These are phyloP conservation scores for Blastobotrys muscicola DNA, from an alignment of 805 yeast species.

Conservation along the genomic window DNA sequence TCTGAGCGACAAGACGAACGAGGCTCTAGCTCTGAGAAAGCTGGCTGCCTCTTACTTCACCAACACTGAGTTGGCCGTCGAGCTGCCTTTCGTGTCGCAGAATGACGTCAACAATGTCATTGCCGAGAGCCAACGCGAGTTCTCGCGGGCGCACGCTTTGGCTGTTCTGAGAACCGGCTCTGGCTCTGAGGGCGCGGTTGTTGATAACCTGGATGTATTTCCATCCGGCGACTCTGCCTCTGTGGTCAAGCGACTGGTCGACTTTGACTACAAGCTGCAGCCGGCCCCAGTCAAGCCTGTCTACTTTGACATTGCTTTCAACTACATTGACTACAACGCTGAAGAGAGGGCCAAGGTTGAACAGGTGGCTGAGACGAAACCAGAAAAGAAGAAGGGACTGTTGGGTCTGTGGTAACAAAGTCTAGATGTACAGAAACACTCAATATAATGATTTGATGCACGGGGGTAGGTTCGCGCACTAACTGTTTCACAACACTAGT, in stretches of 20 bases:
- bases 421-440: no score
- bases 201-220: slow-evolving; percentile 37
- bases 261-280: slow-evolving; percentile 31
- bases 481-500: no score
- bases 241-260: slow-evolving; percentile 22
- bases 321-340: slow-evolving; percentile 49
- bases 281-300: slow-evolving; percentile 81
- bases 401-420: no score
- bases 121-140: slow-evolving; percentile 3
- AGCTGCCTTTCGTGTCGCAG: background rate
- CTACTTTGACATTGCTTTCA: slow-evolving; percentile 81
- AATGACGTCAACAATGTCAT: background rate
- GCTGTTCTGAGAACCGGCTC: slow-evolving; percentile 24
- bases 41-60: background rate
- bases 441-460: no score
- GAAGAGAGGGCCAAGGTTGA: slow-evolving; percentile 7
- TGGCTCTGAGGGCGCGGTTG: slow-evolving; percentile 22
- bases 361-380: background rate
- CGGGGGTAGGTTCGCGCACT: no score
- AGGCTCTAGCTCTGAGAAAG: slow-evolving; percentile 24
- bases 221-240: slow-evolving; percentile 27
- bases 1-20: slow-evolving; percentile 22
- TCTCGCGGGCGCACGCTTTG: slow-evolving; percentile 23
- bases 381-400: no score
- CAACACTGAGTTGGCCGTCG: background rate